Evolutionary conservation across 495 filamentous ascomycete species (phyloP).

Genomic region (Penicillium canariense): DNA sequence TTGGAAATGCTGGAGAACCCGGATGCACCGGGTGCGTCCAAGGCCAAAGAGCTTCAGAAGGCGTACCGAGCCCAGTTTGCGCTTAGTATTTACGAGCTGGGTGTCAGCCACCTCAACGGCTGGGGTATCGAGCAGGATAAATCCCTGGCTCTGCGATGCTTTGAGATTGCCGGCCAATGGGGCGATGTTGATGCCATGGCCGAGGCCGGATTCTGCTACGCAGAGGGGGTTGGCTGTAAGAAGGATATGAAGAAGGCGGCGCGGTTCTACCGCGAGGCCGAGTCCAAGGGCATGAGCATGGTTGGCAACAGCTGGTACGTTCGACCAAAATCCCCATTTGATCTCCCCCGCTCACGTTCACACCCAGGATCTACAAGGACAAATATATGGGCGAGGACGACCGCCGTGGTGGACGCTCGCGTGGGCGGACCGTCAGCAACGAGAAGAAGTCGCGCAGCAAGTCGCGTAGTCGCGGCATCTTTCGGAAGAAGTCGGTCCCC

Average conservation of each 20-base stretch:
- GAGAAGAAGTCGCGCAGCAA: constrained; percentile 63
- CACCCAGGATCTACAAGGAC: constrained; percentile 76
- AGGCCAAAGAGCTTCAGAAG: constrained; percentile 64
- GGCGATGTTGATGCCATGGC: constrained; percentile 93
- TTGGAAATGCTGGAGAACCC: constrained; percentile 82
- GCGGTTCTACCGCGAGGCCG: constrained; percentile 83
- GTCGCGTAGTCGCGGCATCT: constrained; percentile 63
- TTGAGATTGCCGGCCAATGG: constrained; percentile 95
- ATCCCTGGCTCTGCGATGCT: constrained; percentile 80
- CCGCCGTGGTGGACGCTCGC: constrained; percentile 30
- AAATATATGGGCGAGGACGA: constrained; percentile 88
- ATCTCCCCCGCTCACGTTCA: neutral
- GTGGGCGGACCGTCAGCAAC: constrained; percentile 36
- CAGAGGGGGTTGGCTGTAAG: constrained; percentile 81
- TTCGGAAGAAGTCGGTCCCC: constrained; percentile 56
- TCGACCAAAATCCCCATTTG: neutral
- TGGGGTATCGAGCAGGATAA: constrained; percentile 97
- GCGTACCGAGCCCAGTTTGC: constrained; percentile 88
- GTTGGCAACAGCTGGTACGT: constrained; percentile 95
- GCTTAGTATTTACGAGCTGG: constrained; percentile 90
- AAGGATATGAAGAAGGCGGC: constrained; percentile 96
- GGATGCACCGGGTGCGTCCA: constrained; percentile 58
- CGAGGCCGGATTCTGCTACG: constrained; percentile 85
- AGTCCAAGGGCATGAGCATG: constrained; percentile 93
- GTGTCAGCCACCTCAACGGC: constrained; percentile 95